Base-by-base conservation (phyloP, 1,284 basidiomycete species). In the Fistulinella staudtii region DNA sequence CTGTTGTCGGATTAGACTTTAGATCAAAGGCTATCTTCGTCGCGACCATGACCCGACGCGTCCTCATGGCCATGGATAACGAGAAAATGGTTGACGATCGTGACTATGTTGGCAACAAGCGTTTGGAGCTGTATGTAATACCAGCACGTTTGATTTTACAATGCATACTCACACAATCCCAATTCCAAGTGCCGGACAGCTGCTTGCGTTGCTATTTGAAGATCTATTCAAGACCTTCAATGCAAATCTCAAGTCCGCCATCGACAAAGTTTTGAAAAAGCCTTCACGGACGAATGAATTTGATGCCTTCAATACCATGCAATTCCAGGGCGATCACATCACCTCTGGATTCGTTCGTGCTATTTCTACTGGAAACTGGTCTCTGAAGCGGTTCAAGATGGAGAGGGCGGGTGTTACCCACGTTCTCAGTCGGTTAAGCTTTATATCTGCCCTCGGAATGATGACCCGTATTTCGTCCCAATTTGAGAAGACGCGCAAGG, bases 201-300 rank as follows among this genome's bases (percentile, higher is more conserved):
- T 99, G 8, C 78, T 99, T 14, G 92, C 95, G 2, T 76, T 99
- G 3, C 76, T 99, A 1, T 99, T 99, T 54, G 96, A 99, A 68
- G 96, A 99, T 65, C 72, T 98, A 21, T 99, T 99, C 80, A 99
- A 99, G 68, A 98, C 93, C 1, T 99, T 96, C 74, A 99, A 98
- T 65, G 80, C 89, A 15, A 96, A 98, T 61, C 80, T 99, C 41
- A 99, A 99, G 69, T 83, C 85, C 37, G 83, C 90, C 18, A 97
- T 99, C 60, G 97, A 99, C 74, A 99, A 99, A 70, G 89, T 98
- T 18, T 77, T 99, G 39, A 96, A 97, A 65, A 99, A 99, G 68
- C 89, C 92, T 4, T 93, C 93, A 14, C 85, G 96, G 20, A 95
- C 96, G 7, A 88, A 80, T 54, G 92, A 96, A 61, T 98, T 96